These are phyloP conservation scores for Sordariomycetes sp. DNA, from an alignment of 2,329 filamentous ascomycete genomes.

Conservation along the genomic window DNA sequence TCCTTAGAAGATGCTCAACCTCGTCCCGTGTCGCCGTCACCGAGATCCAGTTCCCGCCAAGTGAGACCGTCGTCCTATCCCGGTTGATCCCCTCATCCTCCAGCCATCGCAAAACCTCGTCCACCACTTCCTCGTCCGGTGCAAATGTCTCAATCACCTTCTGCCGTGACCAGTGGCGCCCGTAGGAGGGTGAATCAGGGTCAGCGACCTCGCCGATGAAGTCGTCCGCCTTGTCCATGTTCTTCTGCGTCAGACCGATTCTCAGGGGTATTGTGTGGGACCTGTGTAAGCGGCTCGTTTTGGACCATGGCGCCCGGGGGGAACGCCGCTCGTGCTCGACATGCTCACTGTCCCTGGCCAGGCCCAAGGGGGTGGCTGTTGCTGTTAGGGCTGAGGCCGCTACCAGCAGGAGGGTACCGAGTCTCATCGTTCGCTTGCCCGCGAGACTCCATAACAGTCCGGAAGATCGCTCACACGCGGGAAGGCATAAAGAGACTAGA, in stretches of 20 bases:
- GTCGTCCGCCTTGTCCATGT: conserved; percentile 32
- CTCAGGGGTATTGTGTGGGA: conserved; percentile 19
- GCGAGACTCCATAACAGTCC: not conserved
- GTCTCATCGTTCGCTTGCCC: conserved; percentile 3
- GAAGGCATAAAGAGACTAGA: not conserved
- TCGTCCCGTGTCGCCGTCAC: not conserved
- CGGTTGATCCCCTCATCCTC: conserved; percentile 35
- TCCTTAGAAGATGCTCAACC: conserved; percentile 38
- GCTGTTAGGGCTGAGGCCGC: not conserved
- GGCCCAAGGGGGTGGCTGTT: not conserved
- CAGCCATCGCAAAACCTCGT: conserved; percentile 43
- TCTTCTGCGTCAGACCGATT: conserved; percentile 33
- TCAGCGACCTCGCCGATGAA: conserved; percentile 31
- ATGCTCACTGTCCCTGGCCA: not conserved
- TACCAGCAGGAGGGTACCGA: not conserved
- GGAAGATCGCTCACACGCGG: not conserved
- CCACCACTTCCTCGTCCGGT: conserved; percentile 30
- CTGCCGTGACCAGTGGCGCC: conserved; percentile 32
- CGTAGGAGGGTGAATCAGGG: conserved; percentile 31
- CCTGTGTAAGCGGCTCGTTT: not conserved
- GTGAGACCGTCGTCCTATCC: conserved; percentile 35
- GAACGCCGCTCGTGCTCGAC: conserved; percentile 4
- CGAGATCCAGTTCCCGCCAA: conserved; percentile 32
- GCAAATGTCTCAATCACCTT: conserved; percentile 32
- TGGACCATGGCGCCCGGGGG: not conserved